phyloP scores from a whole-genome alignment of 129 eudicot genomes.

The Ambrosia trifida region DNA sequence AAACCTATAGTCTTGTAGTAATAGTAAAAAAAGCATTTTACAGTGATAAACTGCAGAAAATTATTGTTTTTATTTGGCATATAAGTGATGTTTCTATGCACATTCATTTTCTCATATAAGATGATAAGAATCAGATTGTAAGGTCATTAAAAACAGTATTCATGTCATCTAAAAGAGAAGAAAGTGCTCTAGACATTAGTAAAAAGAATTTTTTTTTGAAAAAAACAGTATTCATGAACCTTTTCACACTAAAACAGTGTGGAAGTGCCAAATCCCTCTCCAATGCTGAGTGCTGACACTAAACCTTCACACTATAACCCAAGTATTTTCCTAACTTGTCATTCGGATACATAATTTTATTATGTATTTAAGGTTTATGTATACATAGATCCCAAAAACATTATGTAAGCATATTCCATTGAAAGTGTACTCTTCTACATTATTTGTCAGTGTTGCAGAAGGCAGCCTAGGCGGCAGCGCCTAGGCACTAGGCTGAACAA shows the following conservation, averaged over 20 bases:
- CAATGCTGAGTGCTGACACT: too few relatives aligned
- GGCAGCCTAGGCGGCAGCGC: too few relatives aligned
- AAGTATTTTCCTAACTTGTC: too few relatives aligned
- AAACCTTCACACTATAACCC: too few relatives aligned
- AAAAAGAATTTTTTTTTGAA: too few relatives aligned
- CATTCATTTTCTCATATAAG: background rate
- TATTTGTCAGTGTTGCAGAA: too few relatives aligned
- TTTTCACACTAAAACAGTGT: too few relatives aligned
- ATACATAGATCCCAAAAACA: background rate
- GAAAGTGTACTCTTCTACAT: background rate
- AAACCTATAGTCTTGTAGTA: conserved; percentile 11
- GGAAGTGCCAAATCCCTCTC: too few relatives aligned
- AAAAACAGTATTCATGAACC: conserved; percentile 13
- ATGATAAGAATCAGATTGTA: background rate
- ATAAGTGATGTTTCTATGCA: conserved; percentile 10
- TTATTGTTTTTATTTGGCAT: background rate
- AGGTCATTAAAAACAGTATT: conserved; percentile 14
- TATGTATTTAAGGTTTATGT: background rate
- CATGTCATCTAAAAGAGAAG: background rate
- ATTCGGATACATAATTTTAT: too few relatives aligned
- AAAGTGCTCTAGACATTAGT: too few relatives aligned
- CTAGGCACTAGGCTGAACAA: too few relatives aligned
- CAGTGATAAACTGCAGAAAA: background rate
- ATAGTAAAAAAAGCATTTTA: background rate
- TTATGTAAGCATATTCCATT: too few relatives aligned